phyloP scores from a whole-genome alignment of 1,139 yeast species.

The Wickerhamiella infanticola region DNA sequence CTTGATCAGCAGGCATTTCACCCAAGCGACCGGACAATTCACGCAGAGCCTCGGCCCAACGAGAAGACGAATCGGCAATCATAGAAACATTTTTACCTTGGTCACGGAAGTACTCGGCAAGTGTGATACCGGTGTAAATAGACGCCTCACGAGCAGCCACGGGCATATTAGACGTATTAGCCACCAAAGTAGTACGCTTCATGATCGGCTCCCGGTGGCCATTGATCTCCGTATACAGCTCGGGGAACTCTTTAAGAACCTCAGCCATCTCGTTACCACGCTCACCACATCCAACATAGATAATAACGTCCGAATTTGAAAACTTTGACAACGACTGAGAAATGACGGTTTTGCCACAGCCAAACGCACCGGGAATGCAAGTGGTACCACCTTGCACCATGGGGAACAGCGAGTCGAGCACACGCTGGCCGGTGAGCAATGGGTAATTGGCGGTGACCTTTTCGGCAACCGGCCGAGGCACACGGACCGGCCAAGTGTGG shows the following conservation, averaged over 20 bases:
- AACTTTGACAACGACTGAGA: conserved; percentile 94
- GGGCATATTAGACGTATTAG: conserved; percentile 98
- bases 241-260: conserved; percentile 99
- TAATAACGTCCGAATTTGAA: conserved; percentile 91
- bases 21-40: conserved; percentile 99
- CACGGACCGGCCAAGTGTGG: conserved; percentile 99
- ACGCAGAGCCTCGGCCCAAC: conserved; percentile 99
- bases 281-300: conserved; percentile 88
- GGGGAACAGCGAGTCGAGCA: conserved; percentile 91
- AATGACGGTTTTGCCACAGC: conserved; percentile 98
- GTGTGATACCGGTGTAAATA: conserved; percentile 94
- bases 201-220: conserved; percentile 97
- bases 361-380: conserved; percentile 99
- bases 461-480: conserved; percentile 95
- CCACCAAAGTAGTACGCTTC: conserved; percentile 98
- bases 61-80: conserved; percentile 99
- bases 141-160: conserved; percentile 99
- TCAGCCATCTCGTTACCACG: conserved; percentile 99
- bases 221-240: conserved; percentile 71
- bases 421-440: conserved; percentile 95
- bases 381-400: conserved; percentile 99
- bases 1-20: conserved; percentile 99
- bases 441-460: conserved; percentile 89
- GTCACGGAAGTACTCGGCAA: conserved; percentile 98
- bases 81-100: conserved; percentile 97